Evolutionary conservation across 78 protist species (phyloP), one percentile per base, ranked within the genome.

Genomic region (Cyanophora paradoxa): DNA sequence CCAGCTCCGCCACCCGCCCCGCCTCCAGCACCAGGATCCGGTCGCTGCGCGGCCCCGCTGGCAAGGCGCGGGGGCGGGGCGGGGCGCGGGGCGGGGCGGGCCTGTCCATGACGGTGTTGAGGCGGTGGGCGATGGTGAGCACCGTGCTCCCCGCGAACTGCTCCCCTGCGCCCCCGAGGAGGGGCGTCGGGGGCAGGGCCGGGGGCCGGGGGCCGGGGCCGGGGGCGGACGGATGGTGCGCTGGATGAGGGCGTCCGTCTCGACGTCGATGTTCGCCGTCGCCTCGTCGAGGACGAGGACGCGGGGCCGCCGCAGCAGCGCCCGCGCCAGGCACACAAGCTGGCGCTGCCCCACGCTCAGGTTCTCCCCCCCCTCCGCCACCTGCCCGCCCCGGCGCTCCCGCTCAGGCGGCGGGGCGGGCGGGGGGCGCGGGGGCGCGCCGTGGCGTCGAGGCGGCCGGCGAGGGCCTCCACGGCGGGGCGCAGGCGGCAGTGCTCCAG

Each of bases 271-370:
- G 19, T 67, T 52, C 3, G 98, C 96, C 7, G 99, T 96, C 7
- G 97, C 99, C 75, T 96, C 99, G 79, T 94, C 98, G 52, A 92
- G 11, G 37, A 92, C 63, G 56, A 90, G 44, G 28, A 93, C 54
- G 20, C 40, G 34, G 2, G 63, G 3, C 20, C 11, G 4, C 14
- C 34, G 26, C 6, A 67, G 73, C 73, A 67, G 24, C 58, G 93
- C 97, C 31, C 96, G 83, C 26, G 93, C 92, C 37, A 94, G 59
- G 74, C 93, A 88, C 20, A 94, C 28, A 37, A 91, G 79, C 82
- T 94, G 98, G 57, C 88, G 79, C 79, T 92, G 90, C 3, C 97
- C 97, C 26, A 81, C 76, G 40, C 82, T 58, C 34, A 88, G 70
- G 71, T 86, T 88, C 11, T 22, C 57, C 20, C 93, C 95, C 26